These are phyloP conservation scores for Dictyostelium intermedium DNA, from an alignment of 78 protist genomes.

Conservation along the genomic window DNA sequence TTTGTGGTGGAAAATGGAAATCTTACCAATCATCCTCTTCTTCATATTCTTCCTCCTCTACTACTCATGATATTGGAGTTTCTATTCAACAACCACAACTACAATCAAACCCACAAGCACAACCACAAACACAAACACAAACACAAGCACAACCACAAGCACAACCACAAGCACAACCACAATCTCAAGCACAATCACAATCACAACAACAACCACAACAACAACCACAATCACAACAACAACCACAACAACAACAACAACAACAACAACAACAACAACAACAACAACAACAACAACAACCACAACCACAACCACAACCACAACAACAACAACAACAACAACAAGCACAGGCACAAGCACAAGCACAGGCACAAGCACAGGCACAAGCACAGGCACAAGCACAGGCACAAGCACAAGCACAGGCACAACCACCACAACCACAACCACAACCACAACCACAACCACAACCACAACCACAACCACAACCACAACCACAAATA, in stretches of 20 bases:
- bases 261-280: not conserved
- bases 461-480: not conserved
- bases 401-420: not conserved
- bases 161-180: not conserved
- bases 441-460: not conserved
- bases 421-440: not conserved
- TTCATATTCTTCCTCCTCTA: slow-evolving; percentile 1
- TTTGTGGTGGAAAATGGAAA: slow-evolving; percentile 80
- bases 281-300: not conserved
- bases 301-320: not conserved
- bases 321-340: not conserved
- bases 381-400: not conserved
- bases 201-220: not conserved
- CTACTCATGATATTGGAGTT: not conserved
- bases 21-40: not conserved
- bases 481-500: not conserved
- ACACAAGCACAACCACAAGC: not conserved
- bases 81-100: not conserved
- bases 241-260: not conserved
- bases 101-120: not conserved
- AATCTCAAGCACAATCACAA: not conserved
- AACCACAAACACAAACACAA: not conserved
- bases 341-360: not conserved
- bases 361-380: not conserved
- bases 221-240: not conserved